These are phyloP conservation scores for Coemansia sp. DNA, from an alignment of 192 early-diverging fungal species.

Conservation along the genomic window DNA sequence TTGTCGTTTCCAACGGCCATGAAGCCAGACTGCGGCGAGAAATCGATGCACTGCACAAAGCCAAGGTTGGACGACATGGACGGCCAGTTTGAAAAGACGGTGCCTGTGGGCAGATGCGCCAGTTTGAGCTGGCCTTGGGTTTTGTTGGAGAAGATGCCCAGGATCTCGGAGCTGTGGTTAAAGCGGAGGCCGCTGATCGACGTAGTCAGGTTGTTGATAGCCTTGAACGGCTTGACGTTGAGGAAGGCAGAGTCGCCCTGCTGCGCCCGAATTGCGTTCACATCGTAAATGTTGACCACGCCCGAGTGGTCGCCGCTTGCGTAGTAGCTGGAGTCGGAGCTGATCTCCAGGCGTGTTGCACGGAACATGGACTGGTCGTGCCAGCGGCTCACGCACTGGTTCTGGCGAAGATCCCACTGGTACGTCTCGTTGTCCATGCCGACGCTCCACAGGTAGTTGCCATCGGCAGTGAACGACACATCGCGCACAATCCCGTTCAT, in stretches of 20 bases:
- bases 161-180: slow-evolving; percentile 82
- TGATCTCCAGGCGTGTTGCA: slow-evolving; percentile 68
- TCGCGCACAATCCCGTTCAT: slow-evolving; percentile 82
- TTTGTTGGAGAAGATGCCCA: slow-evolving; percentile 71
- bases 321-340: slow-evolving; percentile 71
- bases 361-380: slow-evolving; percentile 81
- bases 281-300: slow-evolving; percentile 89
- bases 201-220: slow-evolving; percentile 86
- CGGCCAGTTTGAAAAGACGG: slow-evolving; percentile 96
- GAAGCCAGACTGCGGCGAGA: slow-evolving; percentile 92
- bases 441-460: slow-evolving; percentile 72
- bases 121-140: slow-evolving; percentile 81
- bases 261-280: slow-evolving; percentile 8
- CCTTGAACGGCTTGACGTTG: slow-evolving; percentile 63
- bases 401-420: slow-evolving; percentile 80
- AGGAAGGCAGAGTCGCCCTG: slow-evolving; percentile 46
- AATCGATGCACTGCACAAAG: slow-evolving; percentile 74
- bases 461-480: slow-evolving; percentile 79
- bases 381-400: slow-evolving; percentile 77
- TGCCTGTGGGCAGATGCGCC: slow-evolving; percentile 76
- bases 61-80: slow-evolving; percentile 75
- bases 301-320: slow-evolving; percentile 84
- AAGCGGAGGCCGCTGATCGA: slow-evolving; percentile 70
- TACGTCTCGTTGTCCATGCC: slow-evolving; percentile 85
- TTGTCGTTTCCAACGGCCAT: slow-evolving; percentile 88